Conservation (phyloP, 2,329 filamentous ascomycete species). For the Clathrospora elynae region DNA sequence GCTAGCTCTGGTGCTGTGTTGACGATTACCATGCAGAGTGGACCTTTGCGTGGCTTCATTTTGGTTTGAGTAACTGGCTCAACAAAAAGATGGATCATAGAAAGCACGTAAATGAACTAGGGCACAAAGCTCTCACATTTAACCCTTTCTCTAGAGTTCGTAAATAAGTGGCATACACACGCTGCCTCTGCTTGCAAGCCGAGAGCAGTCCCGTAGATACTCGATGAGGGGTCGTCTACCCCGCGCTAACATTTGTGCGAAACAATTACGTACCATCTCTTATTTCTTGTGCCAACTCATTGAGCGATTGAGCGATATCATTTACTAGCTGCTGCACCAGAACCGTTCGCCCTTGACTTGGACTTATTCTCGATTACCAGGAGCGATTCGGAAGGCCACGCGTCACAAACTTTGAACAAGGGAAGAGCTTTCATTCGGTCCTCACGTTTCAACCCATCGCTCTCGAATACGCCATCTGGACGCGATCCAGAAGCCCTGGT, state of each 20-base stretch:
- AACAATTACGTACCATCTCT: conserved; percentile 4
- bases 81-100: background rate
- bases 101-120: background rate
- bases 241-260: conserved; percentile 31
- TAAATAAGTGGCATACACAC: too few relatives aligned
- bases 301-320: background rate
- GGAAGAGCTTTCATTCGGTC: conserved; percentile 22
- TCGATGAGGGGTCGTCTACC: conserved; percentile 23
- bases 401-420: background rate
- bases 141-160: too few relatives aligned
- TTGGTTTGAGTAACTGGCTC: background rate
- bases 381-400: conserved; percentile 1
- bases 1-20: conserved; percentile 71
- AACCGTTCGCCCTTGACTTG: too few relatives aligned
- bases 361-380: too few relatives aligned
- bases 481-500: conserved; percentile 1
- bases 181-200: conserved; percentile 3
- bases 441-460: background rate
- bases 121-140: too few relatives aligned
- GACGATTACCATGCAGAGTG: conserved; percentile 68
- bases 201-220: conserved; percentile 5
- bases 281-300: background rate
- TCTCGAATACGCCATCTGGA: background rate
- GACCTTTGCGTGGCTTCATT: conserved; percentile 53
- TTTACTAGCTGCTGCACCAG: too few relatives aligned